Percentiles rank a stretch among this genome's conserved stretches.
Evolutionary conservation across 225 moss, liverwort and hornwort genomes (phyloP).

Genomic region (Polytrichum commune): DNA sequence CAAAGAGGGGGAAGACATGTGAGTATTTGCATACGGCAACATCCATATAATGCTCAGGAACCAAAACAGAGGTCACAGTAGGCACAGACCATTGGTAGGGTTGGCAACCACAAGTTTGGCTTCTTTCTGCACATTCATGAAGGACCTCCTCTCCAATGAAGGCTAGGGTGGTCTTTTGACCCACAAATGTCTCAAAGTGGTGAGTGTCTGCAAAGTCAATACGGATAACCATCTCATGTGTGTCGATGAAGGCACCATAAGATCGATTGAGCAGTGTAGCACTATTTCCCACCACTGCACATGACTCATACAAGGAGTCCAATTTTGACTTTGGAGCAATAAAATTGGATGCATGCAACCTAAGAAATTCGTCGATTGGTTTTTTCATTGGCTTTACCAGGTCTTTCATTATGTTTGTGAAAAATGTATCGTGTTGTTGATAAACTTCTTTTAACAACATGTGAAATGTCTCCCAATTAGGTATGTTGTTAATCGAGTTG

Average conservation of each 20-base stretch:
- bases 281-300: conserved; percentile 8
- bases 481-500: conserved; percentile 7
- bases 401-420: conserved; percentile 6
- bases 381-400: neutral
- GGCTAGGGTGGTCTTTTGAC: neutral
- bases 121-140: conserved; percentile 1
- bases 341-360: neutral
- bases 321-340: neutral
- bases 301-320: neutral
- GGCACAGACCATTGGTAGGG: neutral
- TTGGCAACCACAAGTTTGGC: conserved; percentile 7
- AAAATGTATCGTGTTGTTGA: conserved; percentile 5
- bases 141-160: conserved; percentile 5
- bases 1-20: neutral
- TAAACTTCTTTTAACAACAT: neutral
- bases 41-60: conserved; percentile 8
- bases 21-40: conserved; percentile 4
- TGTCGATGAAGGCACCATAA: conserved; percentile 5
- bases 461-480: conserved; percentile 8
- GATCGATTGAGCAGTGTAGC: neutral
- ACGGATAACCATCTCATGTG: conserved; percentile 6
- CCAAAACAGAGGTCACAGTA: neutral
- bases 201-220: neutral
- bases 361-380: conserved; percentile 1
- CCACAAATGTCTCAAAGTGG: conserved; percentile 4